These are phyloP conservation scores for Lipomyces chichibuensis DNA, from an alignment of 805 yeast genomes.

Conservation along the genomic window DNA sequence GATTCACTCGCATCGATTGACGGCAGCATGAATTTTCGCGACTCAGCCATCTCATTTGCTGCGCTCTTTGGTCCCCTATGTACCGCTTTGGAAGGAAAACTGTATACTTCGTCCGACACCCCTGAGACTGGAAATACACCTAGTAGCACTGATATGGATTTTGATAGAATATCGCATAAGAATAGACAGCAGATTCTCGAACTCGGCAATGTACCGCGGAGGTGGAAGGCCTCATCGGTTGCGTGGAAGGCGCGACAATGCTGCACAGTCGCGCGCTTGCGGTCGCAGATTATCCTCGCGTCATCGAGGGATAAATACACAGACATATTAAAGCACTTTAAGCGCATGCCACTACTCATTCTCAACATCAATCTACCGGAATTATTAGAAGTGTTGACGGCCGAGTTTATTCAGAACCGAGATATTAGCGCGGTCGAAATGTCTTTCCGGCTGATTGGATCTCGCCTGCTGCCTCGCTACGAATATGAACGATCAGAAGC, in stretches of 20 bases:
- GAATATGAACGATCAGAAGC: slow-evolving; percentile 32
- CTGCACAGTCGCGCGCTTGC: not conserved
- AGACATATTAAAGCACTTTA: not conserved
- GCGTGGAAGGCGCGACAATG: not conserved
- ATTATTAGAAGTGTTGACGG: not conserved
- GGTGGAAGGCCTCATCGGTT: not conserved
- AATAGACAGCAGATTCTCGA: not conserved
- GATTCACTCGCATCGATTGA: not conserved
- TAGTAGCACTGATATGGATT: not conserved
- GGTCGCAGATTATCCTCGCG: not conserved
- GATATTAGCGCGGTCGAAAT: not conserved
- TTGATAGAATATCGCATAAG: not conserved
- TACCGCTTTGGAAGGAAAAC: not conserved
- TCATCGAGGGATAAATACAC: not conserved
- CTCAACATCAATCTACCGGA: not conserved
- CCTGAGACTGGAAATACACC: not conserved
- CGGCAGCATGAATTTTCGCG: not conserved
- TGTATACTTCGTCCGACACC: not conserved
- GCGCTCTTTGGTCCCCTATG: not conserved
- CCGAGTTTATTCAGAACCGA: not conserved
- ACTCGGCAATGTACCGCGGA: not conserved
- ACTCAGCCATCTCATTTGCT: not conserved
- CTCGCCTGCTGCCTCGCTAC: slow-evolving; percentile 13
- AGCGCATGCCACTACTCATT: not conserved
- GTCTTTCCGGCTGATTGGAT: slow-evolving; percentile 13